phyloP scores from a whole-genome alignment of 345 rosid species.

The Eucalyptus marginata region DNA sequence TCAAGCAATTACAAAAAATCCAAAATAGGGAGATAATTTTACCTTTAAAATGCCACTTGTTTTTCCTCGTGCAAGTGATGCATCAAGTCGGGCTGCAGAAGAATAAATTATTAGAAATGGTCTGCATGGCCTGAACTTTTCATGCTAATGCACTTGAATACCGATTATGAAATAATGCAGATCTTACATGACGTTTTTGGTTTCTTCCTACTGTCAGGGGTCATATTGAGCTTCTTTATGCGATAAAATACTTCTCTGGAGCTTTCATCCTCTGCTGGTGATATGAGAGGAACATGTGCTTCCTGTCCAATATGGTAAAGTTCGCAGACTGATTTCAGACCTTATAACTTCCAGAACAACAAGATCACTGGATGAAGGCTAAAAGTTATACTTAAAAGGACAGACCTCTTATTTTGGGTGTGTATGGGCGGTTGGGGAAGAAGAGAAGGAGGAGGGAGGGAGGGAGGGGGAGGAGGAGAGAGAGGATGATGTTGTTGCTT shows the following conservation, averaged over 20 bases:
- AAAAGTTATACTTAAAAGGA: neutral
- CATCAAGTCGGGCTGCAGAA: conserved; percentile 41
- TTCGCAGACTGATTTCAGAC: neutral
- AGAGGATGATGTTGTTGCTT: neutral
- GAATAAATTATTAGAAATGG: neutral
- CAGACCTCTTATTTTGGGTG: neutral
- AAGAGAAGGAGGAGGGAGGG: too few relatives aligned
- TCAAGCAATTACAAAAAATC: neutral
- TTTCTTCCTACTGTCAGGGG: conserved; percentile 48
- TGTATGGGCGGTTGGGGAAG: too few relatives aligned
- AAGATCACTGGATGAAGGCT: neutral
- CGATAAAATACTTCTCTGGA: conserved; percentile 54
- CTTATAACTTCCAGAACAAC: neutral
- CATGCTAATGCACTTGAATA: neutral
- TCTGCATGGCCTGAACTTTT: neutral
- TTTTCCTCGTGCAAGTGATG: conserved; percentile 29
- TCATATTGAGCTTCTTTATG: conserved; percentile 55
- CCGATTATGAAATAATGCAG: neutral
- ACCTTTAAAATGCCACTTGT: conserved; percentile 51
- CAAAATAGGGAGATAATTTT: neutral
- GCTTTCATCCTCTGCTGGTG: conserved; percentile 44
- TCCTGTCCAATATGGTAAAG: conserved; percentile 35
- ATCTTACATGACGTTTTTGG: conserved; percentile 58
- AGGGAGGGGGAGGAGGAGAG: neutral
- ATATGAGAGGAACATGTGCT: conserved; percentile 24